These are phyloP conservation scores for Chalciporus sp. DNA, from an alignment of 1,284 basidiomycete genomes.

Conservation along the genomic window DNA sequence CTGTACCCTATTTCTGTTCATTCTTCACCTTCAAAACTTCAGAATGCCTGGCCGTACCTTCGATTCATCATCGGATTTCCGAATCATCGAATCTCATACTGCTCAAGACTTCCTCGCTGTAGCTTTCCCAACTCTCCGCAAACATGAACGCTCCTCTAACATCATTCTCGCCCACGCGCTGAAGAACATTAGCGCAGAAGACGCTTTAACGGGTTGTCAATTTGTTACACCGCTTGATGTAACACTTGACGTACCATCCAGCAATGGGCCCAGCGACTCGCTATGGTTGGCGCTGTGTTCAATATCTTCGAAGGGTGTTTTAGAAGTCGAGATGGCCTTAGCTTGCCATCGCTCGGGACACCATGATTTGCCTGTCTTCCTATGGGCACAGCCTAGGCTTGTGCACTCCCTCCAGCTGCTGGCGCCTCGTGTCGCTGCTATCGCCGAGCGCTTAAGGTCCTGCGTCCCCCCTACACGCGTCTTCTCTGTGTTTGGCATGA, in stretches of 20 bases:
- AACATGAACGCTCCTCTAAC: slow-evolving; percentile 50
- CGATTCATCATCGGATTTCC: slow-evolving; percentile 21
- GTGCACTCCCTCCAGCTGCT: slow-evolving; percentile 39
- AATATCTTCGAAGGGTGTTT: slow-evolving; percentile 31
- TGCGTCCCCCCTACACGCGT: slow-evolving; percentile 51
- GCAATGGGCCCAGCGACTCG: slow-evolving; percentile 22
- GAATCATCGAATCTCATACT: slow-evolving; percentile 47
- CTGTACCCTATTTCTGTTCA: slow-evolving; percentile 24
- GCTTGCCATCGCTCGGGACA: slow-evolving; percentile 48
- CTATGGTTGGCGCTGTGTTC: slow-evolving; percentile 60
- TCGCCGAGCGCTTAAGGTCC: slow-evolving; percentile 39
- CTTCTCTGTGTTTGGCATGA: slow-evolving; percentile 68
- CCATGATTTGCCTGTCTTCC: slow-evolving; percentile 54
- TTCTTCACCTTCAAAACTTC: slow-evolving; percentile 18
- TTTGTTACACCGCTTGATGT: slow-evolving; percentile 41
- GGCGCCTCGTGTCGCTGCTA: slow-evolving; percentile 35
- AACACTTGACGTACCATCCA: slow-evolving; percentile 11
- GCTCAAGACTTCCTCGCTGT: slow-evolving; percentile 46
- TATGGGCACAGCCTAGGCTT: slow-evolving; percentile 43
- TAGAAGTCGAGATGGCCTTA: slow-evolving; percentile 45
- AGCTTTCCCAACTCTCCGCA: slow-evolving; percentile 44
- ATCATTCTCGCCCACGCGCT: slow-evolving; percentile 55
- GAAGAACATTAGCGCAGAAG: slow-evolving; percentile 43
- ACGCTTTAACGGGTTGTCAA: slow-evolving; percentile 39
- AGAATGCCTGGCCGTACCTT: slow-evolving; percentile 31